Percentiles rank a stretch among this genome's conserved stretches.
These are phyloP conservation scores for Adenanthera pavonina DNA, from an alignment of 306 rosid species.

Conservation along the genomic window DNA sequence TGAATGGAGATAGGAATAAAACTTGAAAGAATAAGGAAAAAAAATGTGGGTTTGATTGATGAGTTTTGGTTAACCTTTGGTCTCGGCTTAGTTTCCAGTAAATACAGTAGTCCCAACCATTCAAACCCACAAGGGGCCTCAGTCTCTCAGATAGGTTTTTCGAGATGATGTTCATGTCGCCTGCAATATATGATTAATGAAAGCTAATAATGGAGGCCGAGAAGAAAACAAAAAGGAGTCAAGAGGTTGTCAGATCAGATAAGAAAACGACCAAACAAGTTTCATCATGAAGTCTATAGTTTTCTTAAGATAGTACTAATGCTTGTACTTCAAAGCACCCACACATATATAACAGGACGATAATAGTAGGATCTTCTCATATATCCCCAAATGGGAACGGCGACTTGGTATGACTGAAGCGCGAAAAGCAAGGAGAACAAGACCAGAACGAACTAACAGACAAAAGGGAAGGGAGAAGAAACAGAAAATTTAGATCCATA, in stretches of 20 bases:
- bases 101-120: slow-evolving; percentile 90
- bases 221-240: slow-evolving; percentile 32
- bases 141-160: slow-evolving; percentile 70
- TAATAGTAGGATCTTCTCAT: slow-evolving; percentile 34
- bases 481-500: slow-evolving; percentile 50
- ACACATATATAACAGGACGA: slow-evolving; percentile 29
- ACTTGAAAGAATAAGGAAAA: background rate
- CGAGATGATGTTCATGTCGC: slow-evolving; percentile 58
- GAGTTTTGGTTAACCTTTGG: slow-evolving; percentile 61
- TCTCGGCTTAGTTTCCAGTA: slow-evolving; percentile 80
- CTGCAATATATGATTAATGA: slow-evolving; percentile 34
- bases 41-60: background rate
- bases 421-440: slow-evolving; percentile 35
- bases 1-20: background rate
- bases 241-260: slow-evolving; percentile 36
- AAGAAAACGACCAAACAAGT: slow-evolving; percentile 20
- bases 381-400: slow-evolving; percentile 23
- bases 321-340: slow-evolving; percentile 33
- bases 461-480: slow-evolving; percentile 41
- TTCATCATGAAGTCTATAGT: slow-evolving; percentile 15
- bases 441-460: slow-evolving; percentile 41
- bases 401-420: slow-evolving; percentile 45
- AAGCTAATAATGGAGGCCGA: slow-evolving; percentile 35
- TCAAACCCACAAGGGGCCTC: slow-evolving; percentile 74
- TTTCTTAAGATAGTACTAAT: slow-evolving; percentile 7